Evolutionary conservation across 768 basidiomycete genomes (phyloP).

Genomic region (Psilocybe subaeruginosa): DNA sequence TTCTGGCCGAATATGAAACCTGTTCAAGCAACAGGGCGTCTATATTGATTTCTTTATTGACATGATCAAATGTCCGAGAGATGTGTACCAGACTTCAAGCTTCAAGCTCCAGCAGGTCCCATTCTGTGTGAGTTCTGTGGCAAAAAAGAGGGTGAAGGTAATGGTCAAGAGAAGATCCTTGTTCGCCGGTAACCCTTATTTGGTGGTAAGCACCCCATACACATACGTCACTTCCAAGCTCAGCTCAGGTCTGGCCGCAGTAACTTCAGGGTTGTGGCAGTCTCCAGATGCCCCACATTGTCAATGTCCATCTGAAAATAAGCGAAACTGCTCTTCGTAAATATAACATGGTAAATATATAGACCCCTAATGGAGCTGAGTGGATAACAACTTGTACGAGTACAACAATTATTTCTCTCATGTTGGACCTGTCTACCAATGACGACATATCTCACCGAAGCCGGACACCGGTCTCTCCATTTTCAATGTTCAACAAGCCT

Average conservation of each 20-base stretch:
- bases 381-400: neutral
- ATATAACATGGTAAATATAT: too few relatives aligned
- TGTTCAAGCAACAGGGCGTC: slow-evolving; percentile 1
- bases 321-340: too few relatives aligned
- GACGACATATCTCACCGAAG: too few relatives aligned
- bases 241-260: neutral
- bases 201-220: neutral
- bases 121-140: neutral
- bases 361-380: neutral
- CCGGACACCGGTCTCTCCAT: neutral
- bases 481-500: neutral
- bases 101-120: neutral
- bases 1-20: neutral
- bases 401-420: neutral
- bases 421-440: neutral
- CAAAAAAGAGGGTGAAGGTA: neutral
- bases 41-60: neutral
- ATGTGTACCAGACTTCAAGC: neutral
- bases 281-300: neutral
- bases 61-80: neutral
- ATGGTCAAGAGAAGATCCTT: neutral
- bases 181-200: neutral
- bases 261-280: neutral
- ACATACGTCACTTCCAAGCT: neutral
- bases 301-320: neutral